Conservation (phyloP, 208 protist species). For the Crithidia fasciculata region DNA sequence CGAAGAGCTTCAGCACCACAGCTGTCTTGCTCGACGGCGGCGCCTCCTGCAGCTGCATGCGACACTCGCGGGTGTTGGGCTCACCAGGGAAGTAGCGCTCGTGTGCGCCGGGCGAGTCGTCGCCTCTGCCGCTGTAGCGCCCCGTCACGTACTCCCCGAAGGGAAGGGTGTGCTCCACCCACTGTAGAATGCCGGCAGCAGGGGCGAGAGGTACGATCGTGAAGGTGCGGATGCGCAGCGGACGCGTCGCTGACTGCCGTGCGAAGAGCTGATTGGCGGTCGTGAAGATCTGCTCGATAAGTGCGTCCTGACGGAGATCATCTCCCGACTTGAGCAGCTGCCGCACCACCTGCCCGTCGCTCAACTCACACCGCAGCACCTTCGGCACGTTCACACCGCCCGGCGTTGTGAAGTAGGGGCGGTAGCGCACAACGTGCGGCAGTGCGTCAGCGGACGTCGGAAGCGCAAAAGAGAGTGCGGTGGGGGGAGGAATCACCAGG, state of each 20-base stretch:
- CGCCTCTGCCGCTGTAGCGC: slow-evolving; percentile 18
- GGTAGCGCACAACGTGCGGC: slow-evolving; percentile 66
- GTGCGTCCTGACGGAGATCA: slow-evolving; percentile 96
- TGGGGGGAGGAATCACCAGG: slow-evolving; percentile 54
- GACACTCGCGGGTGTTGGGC: slow-evolving; percentile 57
- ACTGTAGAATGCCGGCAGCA: slow-evolving; percentile 91
- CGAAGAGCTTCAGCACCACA: slow-evolving; percentile 68
- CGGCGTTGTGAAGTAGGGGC: slow-evolving; percentile 64
- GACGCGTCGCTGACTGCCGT: slow-evolving; percentile 9
- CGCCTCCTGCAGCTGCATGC: slow-evolving; percentile 47
- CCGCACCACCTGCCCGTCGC: slow-evolving; percentile 79
- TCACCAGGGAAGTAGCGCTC: slow-evolving; percentile 88
- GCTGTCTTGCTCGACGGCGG: slow-evolving; percentile 23
- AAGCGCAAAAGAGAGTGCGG: slow-evolving; percentile 7
- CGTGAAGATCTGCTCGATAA: slow-evolving; percentile 96
- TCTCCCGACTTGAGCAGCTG: slow-evolving; percentile 93
- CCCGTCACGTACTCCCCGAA: slow-evolving; percentile 91
- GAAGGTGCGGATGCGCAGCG: slow-evolving; percentile 91
- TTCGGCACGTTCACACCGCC: slow-evolving; percentile 97
- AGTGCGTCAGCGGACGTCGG: background rate
- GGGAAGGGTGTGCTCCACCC: slow-evolving; percentile 91
- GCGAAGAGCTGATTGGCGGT: slow-evolving; percentile 84
- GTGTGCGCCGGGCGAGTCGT: slow-evolving; percentile 70
- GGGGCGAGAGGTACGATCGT: slow-evolving; percentile 93
- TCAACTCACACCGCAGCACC: slow-evolving; percentile 82